A percentile compares a stretch with the other conserved stretches of the same genome.
These are phyloP conservation scores for Penicillium cosmopolitanum DNA, from an alignment of 495 filamentous ascomycete species.

Conservation along the genomic window DNA sequence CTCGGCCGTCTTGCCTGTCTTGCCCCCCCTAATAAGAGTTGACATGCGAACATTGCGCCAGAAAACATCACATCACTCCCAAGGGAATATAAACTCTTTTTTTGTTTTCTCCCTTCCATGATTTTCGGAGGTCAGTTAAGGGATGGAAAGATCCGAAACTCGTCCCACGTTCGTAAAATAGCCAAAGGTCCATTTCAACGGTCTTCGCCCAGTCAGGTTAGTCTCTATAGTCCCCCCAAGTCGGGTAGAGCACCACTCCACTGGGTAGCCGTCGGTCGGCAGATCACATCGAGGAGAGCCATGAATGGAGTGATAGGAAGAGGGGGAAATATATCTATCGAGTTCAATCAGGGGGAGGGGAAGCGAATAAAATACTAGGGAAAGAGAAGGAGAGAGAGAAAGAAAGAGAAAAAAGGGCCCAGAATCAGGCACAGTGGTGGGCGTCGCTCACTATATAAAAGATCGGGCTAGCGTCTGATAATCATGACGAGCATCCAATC, in stretches of 20 bases:
- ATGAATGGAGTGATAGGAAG: constrained; percentile 7
- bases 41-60: no score
- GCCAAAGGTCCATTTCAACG: constrained; percentile 38
- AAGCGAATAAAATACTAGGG: not conserved
- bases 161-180: constrained; percentile 8
- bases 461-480: constrained; percentile 35
- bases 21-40: not conserved
- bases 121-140: not conserved
- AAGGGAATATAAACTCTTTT: not conserved
- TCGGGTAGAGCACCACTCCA: not conserved
- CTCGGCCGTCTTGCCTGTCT: not conserved
- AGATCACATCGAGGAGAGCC: constrained; percentile 2
- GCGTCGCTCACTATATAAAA: constrained; percentile 42
- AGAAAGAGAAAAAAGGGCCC: constrained; percentile 15
- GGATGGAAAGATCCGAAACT: not conserved
- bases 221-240: constrained; percentile 27
- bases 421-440: constrained; percentile 26
- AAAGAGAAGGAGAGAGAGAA: constrained; percentile 6
- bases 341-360: not conserved
- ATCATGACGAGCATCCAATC: constrained; percentile 34
- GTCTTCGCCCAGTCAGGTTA: constrained; percentile 37
- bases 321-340: constrained; percentile 5
- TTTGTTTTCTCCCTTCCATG: not conserved
- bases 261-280: not conserved
- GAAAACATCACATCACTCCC: no score